Evolutionary conservation across 768 basidiomycete genomes (phyloP).

Genomic region (Zangia roseola): DNA sequence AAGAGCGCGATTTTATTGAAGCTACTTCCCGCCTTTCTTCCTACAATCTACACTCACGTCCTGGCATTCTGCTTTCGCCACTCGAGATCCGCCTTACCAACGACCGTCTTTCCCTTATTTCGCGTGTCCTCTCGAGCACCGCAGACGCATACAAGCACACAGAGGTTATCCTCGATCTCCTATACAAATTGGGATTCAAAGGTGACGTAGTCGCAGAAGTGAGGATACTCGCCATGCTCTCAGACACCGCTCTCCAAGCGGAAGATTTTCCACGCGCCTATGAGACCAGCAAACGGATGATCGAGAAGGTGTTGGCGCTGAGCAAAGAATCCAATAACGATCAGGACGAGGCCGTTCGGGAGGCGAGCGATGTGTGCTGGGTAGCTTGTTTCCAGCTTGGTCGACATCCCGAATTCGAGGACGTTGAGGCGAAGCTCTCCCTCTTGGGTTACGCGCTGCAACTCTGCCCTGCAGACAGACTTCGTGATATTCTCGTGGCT

Average conservation of each 20-base stretch:
- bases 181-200: conserved; percentile 81
- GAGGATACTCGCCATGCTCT: conserved; percentile 86
- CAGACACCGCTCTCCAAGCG: conserved; percentile 78
- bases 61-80: conserved; percentile 79
- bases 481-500: conserved; percentile 71
- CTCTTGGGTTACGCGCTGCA: conserved; percentile 82
- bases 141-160: conserved; percentile 88
- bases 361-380: conserved; percentile 86
- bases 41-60: conserved; percentile 77
- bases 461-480: conserved; percentile 78
- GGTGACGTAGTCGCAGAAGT: conserved; percentile 74
- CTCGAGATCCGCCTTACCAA: conserved; percentile 92
- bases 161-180: conserved; percentile 88
- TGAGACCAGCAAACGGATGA: conserved; percentile 71
- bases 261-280: conserved; percentile 79
- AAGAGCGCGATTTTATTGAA: conserved; percentile 92
- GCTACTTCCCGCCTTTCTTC: conserved; percentile 95
- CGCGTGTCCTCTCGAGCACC: conserved; percentile 81
- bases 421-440: conserved; percentile 61
- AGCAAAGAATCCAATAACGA: conserved; percentile 32
- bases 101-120: conserved; percentile 84
- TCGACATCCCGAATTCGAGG: conserved; percentile 72
- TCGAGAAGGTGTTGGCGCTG: conserved; percentile 55
- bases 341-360: conserved; percentile 45
- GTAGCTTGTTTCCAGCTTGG: conserved; percentile 87